These are phyloP conservation scores for Neostapfia colusana DNA, from an alignment of 176 grass and related monocot genomes.

Conservation along the genomic window DNA sequence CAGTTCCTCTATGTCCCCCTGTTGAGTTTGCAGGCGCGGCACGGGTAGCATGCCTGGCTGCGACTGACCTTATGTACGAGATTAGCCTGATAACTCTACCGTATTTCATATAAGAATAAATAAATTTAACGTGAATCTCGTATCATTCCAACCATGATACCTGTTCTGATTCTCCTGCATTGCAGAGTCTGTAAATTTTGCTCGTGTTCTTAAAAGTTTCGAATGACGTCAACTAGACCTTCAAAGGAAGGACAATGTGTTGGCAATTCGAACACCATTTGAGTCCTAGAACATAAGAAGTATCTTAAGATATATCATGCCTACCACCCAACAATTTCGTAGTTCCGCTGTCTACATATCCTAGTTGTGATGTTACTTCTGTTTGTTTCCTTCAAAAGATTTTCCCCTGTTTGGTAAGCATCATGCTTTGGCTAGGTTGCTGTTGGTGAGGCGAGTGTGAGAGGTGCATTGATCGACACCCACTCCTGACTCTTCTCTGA, in stretches of 20 bases:
- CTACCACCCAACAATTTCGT: neutral
- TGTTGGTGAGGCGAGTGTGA: neutral
- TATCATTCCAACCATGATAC: neutral
- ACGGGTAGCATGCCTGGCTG: no score
- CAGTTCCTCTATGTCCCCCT: no score
- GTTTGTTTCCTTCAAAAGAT: no score
- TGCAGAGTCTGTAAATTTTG: neutral
- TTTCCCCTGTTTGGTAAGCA: neutral
- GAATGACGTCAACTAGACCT: neutral
- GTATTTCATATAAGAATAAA: no score
- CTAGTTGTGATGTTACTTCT: neutral
- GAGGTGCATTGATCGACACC: neutral
- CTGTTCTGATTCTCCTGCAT: neutral
- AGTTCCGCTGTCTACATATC: neutral
- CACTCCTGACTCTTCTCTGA: neutral
- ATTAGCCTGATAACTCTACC: neutral
- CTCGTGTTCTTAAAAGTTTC: neutral
- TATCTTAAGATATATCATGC: neutral
- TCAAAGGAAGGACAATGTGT: neutral
- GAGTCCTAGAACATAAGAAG: neutral
- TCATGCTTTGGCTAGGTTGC: neutral
- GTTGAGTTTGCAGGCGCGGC: no score
- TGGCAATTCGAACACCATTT: neutral
- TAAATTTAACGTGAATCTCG: neutral
- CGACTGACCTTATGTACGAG: neutral